These are phyloP conservation scores for Pholiota conissans DNA, from an alignment of 768 basidiomycete species.

Conservation along the genomic window DNA sequence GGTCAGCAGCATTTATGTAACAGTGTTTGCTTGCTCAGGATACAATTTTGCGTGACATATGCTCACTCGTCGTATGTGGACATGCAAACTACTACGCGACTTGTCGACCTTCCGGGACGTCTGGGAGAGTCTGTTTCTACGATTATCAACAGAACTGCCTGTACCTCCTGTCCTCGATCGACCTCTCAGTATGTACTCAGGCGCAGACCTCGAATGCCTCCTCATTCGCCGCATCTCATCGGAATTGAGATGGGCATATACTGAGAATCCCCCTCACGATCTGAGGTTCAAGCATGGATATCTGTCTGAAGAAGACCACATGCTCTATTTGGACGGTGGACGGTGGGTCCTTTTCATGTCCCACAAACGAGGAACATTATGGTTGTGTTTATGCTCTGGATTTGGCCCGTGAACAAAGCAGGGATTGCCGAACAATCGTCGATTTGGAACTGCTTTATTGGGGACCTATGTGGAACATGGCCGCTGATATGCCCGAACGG, in stretches of 20 bases:
- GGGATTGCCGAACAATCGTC: background rate
- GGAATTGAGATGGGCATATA: background rate
- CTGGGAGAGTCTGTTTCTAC: background rate
- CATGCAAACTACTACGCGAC: background rate
- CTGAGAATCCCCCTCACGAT: background rate
- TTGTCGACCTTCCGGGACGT: background rate
- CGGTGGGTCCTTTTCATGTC: background rate
- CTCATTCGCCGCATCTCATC: background rate
- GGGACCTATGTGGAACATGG: background rate
- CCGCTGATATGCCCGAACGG: background rate
- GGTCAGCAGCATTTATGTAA: no score
- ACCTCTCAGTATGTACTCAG: background rate
- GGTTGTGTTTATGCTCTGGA: background rate
- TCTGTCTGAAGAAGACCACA: background rate
- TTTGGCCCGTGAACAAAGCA: background rate
- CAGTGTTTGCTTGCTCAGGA: no score
- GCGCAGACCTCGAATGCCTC: background rate
- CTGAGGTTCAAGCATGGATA: no score
- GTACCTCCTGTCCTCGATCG: background rate
- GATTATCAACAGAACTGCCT: background rate
- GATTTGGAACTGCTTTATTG: background rate
- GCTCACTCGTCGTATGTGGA: no score
- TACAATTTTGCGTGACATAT: no score
- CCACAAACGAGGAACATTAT: background rate
- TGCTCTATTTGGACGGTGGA: background rate